Evolutionary conservation across 1,139 yeast species (phyloP).

Genomic region (Debaryomycetaceae sp.): DNA sequence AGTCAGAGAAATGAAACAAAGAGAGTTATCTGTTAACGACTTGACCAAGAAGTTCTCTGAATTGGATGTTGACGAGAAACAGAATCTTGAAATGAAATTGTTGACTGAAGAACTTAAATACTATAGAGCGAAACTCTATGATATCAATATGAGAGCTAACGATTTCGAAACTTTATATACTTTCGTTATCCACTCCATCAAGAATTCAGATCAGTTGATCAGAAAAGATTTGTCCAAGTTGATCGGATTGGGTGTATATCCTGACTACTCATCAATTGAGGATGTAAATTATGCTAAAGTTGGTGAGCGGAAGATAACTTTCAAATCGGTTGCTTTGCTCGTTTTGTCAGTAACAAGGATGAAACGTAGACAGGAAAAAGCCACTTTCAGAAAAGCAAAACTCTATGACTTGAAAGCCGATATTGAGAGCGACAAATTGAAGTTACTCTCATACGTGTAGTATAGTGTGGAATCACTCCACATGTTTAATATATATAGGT

Average conservation of each 20-base stretch:
- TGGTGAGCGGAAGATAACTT: slow-evolving; percentile 18
- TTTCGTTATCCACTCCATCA: slow-evolving; percentile 45
- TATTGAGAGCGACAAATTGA: slow-evolving; percentile 18
- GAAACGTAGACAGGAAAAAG: slow-evolving; percentile 32
- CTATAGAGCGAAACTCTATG: slow-evolving; percentile 37
- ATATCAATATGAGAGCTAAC: slow-evolving; percentile 33
- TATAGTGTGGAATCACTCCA: background rate
- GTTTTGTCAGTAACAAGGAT: slow-evolving; percentile 58
- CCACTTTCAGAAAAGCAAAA: slow-evolving; percentile 21
- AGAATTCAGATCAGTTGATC: slow-evolving; percentile 37
- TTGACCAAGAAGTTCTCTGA: slow-evolving; percentile 9
- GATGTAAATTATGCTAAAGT: slow-evolving; percentile 6
- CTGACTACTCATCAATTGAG: slow-evolving; percentile 33
- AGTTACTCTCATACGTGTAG: slow-evolving; percentile 2
- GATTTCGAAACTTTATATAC: slow-evolving; percentile 54
- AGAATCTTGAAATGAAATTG: slow-evolving; percentile 7
- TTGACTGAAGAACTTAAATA: slow-evolving; percentile 29
- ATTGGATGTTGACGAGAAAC: slow-evolving; percentile 3
- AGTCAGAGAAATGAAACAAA: slow-evolving; percentile 14
- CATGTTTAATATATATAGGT: background rate
- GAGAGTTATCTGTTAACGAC: slow-evolving; percentile 11
- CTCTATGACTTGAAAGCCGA: slow-evolving; percentile 25
- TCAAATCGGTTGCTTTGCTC: slow-evolving; percentile 41
- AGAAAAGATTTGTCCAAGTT: slow-evolving; percentile 42
- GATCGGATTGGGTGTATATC: slow-evolving; percentile 48